Conservation (phyloP, 1,139 yeast species). For the Yamadazyma diospyri region DNA sequence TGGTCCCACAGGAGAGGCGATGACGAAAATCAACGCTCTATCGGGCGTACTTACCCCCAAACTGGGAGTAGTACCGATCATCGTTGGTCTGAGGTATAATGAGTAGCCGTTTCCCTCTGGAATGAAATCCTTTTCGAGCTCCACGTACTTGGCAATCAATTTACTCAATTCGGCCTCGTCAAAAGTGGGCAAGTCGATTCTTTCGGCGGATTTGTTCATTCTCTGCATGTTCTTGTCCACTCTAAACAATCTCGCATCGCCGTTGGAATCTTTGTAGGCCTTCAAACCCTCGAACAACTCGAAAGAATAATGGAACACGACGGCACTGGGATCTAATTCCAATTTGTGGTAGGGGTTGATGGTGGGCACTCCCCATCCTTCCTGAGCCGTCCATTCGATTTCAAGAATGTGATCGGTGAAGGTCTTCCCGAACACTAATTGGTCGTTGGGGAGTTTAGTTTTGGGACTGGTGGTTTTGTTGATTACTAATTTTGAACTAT, state of each 20-base stretch:
- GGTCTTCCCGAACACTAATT: conserved; percentile 79
- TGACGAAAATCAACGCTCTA: conserved; percentile 76
- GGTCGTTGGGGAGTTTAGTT: conserved; percentile 62
- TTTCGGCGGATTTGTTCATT: conserved; percentile 81
- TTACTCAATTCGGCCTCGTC: conserved; percentile 74
- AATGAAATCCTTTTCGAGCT: conserved; percentile 69
- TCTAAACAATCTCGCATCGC: conserved; percentile 78
- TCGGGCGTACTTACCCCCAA: conserved; percentile 83
- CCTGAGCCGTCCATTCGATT: conserved; percentile 71
- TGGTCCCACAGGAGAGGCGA: conserved; percentile 96
- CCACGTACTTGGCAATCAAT: conserved; percentile 69
- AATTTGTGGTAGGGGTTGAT: conserved; percentile 82
- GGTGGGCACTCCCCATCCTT: conserved; percentile 85
- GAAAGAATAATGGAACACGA: conserved; percentile 92
- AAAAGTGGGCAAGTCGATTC: conserved; percentile 84
- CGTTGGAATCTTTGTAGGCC: conserved; percentile 75
- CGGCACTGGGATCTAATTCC: conserved; percentile 76
- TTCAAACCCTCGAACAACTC: conserved; percentile 96
- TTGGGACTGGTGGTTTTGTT: conserved; percentile 60
- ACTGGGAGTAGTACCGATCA: conserved; percentile 86
- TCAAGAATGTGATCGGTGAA: conserved; percentile 91
- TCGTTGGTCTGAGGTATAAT: conserved; percentile 86
- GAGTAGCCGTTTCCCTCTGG: conserved; percentile 88
- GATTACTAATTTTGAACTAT: conserved; percentile 64
- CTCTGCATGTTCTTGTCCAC: conserved; percentile 89